These are phyloP conservation scores for Pseudopyrenochaeta lycopersici DNA, from an alignment of 2,329 filamentous ascomycete species.

Conservation along the genomic window DNA sequence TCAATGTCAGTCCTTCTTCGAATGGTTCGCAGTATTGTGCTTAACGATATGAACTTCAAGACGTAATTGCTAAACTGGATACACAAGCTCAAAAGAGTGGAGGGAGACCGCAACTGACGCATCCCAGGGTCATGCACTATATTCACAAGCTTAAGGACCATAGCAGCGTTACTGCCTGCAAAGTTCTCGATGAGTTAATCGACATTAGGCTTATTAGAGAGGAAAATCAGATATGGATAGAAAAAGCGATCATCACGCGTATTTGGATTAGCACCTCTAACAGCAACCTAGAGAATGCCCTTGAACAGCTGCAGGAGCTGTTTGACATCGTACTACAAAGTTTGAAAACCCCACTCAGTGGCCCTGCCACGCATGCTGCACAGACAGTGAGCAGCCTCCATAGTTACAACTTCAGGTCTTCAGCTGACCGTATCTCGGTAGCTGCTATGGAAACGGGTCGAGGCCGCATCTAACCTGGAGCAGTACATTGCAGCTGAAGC, in stretches of 20 bases:
- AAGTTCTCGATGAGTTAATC: slow-evolving; percentile 71
- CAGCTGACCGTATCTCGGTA: slow-evolving; percentile 44
- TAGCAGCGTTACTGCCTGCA: slow-evolving; percentile 50
- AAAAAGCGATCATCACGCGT: slow-evolving; percentile 73
- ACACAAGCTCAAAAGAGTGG: no score
- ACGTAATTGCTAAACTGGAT: slow-evolving; percentile 47
- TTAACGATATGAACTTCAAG: slow-evolving; percentile 71
- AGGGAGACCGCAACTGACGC: background rate
- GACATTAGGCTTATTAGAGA: slow-evolving; percentile 62
- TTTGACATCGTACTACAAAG: slow-evolving; percentile 59
- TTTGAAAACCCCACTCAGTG: slow-evolving; percentile 60
- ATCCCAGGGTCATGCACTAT: slow-evolving; percentile 67
- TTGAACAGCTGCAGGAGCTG: slow-evolving; percentile 53
- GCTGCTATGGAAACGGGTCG: slow-evolving; percentile 85
- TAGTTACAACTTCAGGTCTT: no score
- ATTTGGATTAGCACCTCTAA: slow-evolving; percentile 70
- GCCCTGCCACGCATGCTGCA: slow-evolving; percentile 70
- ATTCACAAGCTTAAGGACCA: slow-evolving; percentile 68
- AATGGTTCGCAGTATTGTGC: slow-evolving; percentile 68
- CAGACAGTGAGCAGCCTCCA: slow-evolving; percentile 66
- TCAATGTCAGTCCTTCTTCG: slow-evolving; percentile 61
- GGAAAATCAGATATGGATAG: slow-evolving; percentile 68
- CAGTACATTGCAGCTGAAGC: slow-evolving; percentile 65
- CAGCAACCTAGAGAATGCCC: slow-evolving; percentile 42
- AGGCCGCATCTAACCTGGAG: slow-evolving; percentile 63